Evolutionary conservation across 768 basidiomycete species (phyloP), one percentile per base, ranked within the genome.

Genomic region (Mrakia blollopis): DNA sequence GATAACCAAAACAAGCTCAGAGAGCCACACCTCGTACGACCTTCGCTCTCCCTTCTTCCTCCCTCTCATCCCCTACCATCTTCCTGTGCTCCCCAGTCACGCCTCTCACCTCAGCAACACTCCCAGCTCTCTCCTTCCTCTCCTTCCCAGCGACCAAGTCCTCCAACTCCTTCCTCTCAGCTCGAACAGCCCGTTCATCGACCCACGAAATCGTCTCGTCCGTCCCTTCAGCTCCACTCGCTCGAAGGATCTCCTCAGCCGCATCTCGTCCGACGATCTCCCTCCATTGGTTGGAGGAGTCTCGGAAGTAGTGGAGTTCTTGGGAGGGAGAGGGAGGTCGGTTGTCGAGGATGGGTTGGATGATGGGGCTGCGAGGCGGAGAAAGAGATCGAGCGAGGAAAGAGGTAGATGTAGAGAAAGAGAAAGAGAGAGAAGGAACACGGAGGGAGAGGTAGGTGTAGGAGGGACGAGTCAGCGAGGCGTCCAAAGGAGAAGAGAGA

Each of bases 241-340:
- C 37, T 72, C 63, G 50, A 32, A 77, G n/a, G 71, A 77, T 67
- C n/a, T 63, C 63, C 18, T 65, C 50, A 13, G 76, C 76, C 18
- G 52, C 18, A 9, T 30, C 32, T 28, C 76, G 62, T 28, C 76
- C 76, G 21, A 63, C 62, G 25, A 77, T 41, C 37, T 77, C 76
- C 14, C 61, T 60, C 70, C 57, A 77, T 30, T 68, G 28, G 52
- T 72, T 72, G 39, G 18, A 30, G 21, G 65, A 30, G 37, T 67
- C 72, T 1, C 32, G 63, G 76, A 77, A 77, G 76, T 77, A 77
- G 72, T 77, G 76, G 0, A 77, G 71, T 62, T 77, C 76, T 6
- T 73, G 41, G 44, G 61, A n/a, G 25, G 76, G 72, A 11, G 28
- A 18, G 35, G 47, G 16, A 25, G 76, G 54, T 1, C 61, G 72